phyloP scores from a whole-genome alignment of 108 stramenopile species.

The Fistulifera solaris region DNA sequence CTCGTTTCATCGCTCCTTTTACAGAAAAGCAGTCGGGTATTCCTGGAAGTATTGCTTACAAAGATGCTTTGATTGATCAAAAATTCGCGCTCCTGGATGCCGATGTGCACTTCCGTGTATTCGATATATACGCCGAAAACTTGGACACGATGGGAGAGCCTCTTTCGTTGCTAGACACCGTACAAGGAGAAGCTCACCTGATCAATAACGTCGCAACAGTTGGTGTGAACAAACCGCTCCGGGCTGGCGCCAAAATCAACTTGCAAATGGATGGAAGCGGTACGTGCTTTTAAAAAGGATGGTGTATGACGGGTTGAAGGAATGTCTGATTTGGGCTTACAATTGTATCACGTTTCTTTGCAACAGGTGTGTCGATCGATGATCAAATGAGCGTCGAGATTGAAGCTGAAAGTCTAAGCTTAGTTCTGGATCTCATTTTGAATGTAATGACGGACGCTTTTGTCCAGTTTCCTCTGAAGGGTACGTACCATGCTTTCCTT shows the following conservation, averaged over 20 bases:
- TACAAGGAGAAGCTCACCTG: conserved; percentile 24
- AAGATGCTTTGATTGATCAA: conserved; percentile 18
- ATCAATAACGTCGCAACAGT: conserved; percentile 49
- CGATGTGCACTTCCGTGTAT: conserved; percentile 30
- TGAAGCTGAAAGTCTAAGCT: too few relatives aligned
- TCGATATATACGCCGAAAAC: conserved; percentile 43
- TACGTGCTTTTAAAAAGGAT: background rate
- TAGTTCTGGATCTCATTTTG: too few relatives aligned
- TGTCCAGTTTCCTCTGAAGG: too few relatives aligned
- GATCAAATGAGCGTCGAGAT: too few relatives aligned
- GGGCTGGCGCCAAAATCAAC: background rate
- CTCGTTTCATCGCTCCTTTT: conserved; percentile 37
- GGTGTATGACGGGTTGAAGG: background rate
- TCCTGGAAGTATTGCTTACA: conserved; percentile 30
- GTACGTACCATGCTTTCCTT: too few relatives aligned
- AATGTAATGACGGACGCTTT: too few relatives aligned
- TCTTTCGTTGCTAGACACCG: conserved; percentile 38
- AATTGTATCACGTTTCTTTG: conserved; percentile 18
- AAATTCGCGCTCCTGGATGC: conserved; percentile 45
- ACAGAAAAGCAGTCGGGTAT: conserved; percentile 40
- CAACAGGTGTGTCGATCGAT: too few relatives aligned
- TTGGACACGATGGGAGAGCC: conserved; percentile 53
- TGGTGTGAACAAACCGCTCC: conserved; percentile 12
- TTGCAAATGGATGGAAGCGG: background rate
- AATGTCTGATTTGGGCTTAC: conserved; percentile 4